These are phyloP conservation scores for Phaseolus lunatus DNA, from an alignment of 306 rosid species.

Conservation along the genomic window DNA sequence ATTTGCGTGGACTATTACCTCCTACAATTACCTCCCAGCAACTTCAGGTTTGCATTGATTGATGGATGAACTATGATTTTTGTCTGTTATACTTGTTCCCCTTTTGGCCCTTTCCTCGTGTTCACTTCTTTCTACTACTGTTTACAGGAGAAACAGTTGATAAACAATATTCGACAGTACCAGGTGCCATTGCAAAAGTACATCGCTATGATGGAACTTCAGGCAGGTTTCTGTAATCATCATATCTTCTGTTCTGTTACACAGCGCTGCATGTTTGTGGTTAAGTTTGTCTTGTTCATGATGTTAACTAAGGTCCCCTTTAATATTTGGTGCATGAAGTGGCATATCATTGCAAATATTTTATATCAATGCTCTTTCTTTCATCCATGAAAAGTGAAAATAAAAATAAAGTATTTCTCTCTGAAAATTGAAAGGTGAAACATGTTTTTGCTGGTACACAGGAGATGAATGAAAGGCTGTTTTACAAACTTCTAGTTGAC, in stretches of 20 bases:
- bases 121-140: background rate
- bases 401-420: background rate
- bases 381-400: too few relatives aligned
- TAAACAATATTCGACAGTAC: conserved; percentile 65
- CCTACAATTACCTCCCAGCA: conserved; percentile 64
- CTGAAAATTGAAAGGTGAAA: conserved; percentile 1
- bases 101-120: background rate
- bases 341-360: conserved; percentile 1
- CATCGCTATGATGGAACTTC: conserved; percentile 84
- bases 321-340: background rate
- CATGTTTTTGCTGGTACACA: background rate
- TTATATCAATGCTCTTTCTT: background rate
- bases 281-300: conserved; percentile 14
- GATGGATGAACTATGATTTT: background rate
- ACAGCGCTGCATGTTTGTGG: background rate
- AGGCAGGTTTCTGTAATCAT: conserved; percentile 53
- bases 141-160: conserved; percentile 69
- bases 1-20: conserved; percentile 75
- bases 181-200: conserved; percentile 78
- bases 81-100: background rate
- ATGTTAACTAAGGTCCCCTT: background rate
- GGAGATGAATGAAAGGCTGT: conserved; percentile 23
- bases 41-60: conserved; percentile 65
- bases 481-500: conserved; percentile 27
- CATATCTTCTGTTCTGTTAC: background rate